Base-by-base conservation (phyloP, 2,329 filamentous ascomycete genomes). In the Verticillium tricorpus region DNA sequence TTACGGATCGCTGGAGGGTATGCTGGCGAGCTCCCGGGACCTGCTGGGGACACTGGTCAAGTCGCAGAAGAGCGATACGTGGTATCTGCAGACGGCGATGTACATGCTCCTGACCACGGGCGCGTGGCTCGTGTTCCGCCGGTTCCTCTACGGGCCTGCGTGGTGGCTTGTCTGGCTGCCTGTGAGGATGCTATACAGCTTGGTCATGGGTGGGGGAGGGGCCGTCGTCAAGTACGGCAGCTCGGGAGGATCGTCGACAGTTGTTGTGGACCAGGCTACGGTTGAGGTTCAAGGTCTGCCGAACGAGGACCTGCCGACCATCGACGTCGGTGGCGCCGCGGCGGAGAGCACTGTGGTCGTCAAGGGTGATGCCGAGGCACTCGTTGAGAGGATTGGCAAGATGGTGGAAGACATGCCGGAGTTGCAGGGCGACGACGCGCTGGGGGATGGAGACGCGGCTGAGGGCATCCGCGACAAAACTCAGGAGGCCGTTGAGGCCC, bases 51-150 rank as follows among this genome's bases (percentile, higher is more conserved):
- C 91, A 19, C 80, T 99, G 56, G 78, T 98, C 56, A 86, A 87
- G 64, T 95, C 91, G 66, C 92, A 96, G 72, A 99, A 99, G 82
- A 95, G 90, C 67, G 95, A 99, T 73, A 97, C 93, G 2, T 99
- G 95, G 95, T 99, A 99, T 73, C 84, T 99, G 37, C 90, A 95
- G 76, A 96, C 91, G 40, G 87, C 93, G 2, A 88, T 98, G 67
- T 96, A 93, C 72, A 82, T 97, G 68, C 83, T 98, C 17, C 71
- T 90, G 25, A 85, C 78, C 6, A 97, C 93, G 1, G 87, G 93
- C 52, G 82, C 80, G 34, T 99, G 95, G 95, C 82, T 99, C 8
- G 72, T 97, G 7, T 97, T 96, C 71, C 82, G 95, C 32, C 82
- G 95, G 55, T 80, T 94, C 50, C 72, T 99, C 8, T 99, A 96